Evolutionary conservation across 306 rosid species (phyloP).

Genomic region (Vigna unguiculata): DNA sequence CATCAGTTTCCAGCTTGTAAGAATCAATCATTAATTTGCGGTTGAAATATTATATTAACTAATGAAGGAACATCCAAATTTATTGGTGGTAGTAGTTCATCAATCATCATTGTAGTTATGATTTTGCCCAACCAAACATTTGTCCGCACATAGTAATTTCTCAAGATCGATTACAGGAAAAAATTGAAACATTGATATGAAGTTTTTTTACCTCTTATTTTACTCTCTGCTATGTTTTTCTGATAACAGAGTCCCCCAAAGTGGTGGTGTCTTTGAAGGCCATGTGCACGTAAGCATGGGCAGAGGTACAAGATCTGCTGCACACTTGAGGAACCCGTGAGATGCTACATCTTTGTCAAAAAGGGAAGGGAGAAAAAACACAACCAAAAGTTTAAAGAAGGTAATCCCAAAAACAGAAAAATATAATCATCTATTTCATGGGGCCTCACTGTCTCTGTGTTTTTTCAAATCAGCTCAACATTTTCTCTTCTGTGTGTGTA

Average conservation of each 20-base stretch:
- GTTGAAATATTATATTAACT: constrained; percentile 41
- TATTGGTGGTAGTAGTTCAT: constrained; percentile 46
- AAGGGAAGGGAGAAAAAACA: constrained; percentile 23
- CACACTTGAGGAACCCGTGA: constrained; percentile 44
- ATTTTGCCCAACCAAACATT: constrained; percentile 43
- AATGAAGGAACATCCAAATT: constrained; percentile 35
- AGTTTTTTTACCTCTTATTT: background rate
- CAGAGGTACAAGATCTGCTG: constrained; percentile 50
- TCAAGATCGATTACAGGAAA: background rate
- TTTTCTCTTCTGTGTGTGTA: background rate
- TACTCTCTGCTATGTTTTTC: background rate
- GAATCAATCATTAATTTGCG: constrained; percentile 48
- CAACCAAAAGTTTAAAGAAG: constrained; percentile 30
- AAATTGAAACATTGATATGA: background rate
- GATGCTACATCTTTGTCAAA: constrained; percentile 44
- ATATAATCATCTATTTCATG: constrained; percentile 20
- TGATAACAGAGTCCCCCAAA: constrained; percentile 30
- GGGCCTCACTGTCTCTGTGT: constrained; percentile 30
- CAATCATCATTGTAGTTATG: constrained; percentile 41
- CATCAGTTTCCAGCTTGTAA: constrained; percentile 48
- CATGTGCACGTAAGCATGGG: constrained; percentile 66
- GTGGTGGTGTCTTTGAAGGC: constrained; percentile 24
- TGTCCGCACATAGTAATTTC: constrained; percentile 29
- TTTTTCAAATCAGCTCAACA: constrained; percentile 18
- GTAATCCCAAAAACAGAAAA: constrained; percentile 13